Evolutionary conservation across 2,329 filamentous ascomycete species (phyloP).

Genomic region (Arthrobotrys iridis): DNA sequence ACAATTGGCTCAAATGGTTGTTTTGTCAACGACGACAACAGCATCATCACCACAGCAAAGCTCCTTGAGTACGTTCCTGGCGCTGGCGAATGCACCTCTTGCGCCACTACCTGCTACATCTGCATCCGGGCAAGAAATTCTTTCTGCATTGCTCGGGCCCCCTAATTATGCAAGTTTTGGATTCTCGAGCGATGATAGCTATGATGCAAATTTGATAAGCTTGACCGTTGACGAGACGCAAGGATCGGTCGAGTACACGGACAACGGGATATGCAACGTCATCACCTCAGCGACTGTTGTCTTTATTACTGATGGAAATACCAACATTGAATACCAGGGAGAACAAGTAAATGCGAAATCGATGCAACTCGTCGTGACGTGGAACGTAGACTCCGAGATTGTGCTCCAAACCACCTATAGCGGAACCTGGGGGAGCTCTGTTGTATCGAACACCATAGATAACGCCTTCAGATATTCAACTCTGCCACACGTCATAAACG

Average conservation of each 20-base stretch:
- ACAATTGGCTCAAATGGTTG: not conserved
- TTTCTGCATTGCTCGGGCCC: not conserved
- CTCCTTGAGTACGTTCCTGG: not conserved
- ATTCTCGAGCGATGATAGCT: not conserved
- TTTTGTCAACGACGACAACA: not conserved
- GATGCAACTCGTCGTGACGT: not conserved
- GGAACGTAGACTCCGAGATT: not conserved
- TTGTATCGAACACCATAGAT: not conserved
- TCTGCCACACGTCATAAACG: not conserved
- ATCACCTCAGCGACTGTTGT: not conserved
- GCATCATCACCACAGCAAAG: not conserved
- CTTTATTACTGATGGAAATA: not conserved
- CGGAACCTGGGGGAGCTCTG: slow-evolving; percentile 1
- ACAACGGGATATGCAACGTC: not conserved
- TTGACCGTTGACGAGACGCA: not conserved
- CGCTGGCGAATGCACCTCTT: not conserved
- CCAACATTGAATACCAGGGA: slow-evolving; percentile 1
- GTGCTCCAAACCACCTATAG: not conserved
- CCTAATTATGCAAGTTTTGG: not conserved
- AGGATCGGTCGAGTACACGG: not conserved
- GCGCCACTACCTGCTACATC: not conserved
- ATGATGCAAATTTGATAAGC: not conserved
- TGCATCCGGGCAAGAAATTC: not conserved
- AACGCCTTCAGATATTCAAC: not conserved
- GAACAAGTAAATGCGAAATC: not conserved